Evolutionary conservation across 1,284 basidiomycete species (phyloP).

Genomic region (Naganishia albida): DNA sequence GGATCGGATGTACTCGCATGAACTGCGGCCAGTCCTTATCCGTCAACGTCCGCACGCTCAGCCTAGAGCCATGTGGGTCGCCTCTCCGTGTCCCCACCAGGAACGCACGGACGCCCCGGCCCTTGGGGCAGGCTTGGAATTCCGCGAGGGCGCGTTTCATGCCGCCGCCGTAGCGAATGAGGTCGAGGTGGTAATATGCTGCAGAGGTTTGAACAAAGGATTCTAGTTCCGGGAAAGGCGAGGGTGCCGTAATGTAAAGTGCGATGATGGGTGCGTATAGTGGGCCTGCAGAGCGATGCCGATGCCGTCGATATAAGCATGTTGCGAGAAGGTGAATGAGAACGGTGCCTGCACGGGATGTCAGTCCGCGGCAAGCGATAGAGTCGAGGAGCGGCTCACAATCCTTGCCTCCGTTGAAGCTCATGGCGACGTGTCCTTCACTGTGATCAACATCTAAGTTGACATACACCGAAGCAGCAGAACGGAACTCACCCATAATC

Average conservation of each 20-base stretch:
- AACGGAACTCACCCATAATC: constrained; percentile 66
- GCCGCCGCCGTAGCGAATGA: constrained; percentile 73
- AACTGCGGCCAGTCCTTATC: constrained; percentile 86
- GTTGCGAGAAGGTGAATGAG: constrained; percentile 86
- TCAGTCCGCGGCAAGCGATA: not conserved
- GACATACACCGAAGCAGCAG: not conserved
- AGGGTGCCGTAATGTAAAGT: constrained; percentile 85
- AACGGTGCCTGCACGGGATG: constrained; percentile 72
- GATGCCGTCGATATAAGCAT: constrained; percentile 57
- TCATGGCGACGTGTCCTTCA: constrained; percentile 71
- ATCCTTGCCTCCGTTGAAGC: constrained; percentile 98
- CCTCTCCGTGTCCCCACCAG: constrained; percentile 82
- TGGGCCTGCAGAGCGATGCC: constrained; percentile 36
- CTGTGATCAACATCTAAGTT: constrained; percentile 49
- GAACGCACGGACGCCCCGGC: constrained; percentile 66
- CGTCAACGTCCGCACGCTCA: constrained; percentile 73
- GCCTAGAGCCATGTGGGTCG: constrained; percentile 81
- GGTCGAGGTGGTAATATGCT: constrained; percentile 71
- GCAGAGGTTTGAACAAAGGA: constrained; percentile 72
- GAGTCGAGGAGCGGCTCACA: constrained; percentile 62
- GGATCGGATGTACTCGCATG: constrained; percentile 90
- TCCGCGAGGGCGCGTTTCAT: constrained; percentile 78
- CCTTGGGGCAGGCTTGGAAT: constrained; percentile 63
- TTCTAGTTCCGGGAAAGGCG: constrained; percentile 84
- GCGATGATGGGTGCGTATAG: constrained; percentile 62